These are phyloP conservation scores for Mycotypha africana DNA, from an alignment of 371 early-diverging fungal genomes.

Conservation along the genomic window DNA sequence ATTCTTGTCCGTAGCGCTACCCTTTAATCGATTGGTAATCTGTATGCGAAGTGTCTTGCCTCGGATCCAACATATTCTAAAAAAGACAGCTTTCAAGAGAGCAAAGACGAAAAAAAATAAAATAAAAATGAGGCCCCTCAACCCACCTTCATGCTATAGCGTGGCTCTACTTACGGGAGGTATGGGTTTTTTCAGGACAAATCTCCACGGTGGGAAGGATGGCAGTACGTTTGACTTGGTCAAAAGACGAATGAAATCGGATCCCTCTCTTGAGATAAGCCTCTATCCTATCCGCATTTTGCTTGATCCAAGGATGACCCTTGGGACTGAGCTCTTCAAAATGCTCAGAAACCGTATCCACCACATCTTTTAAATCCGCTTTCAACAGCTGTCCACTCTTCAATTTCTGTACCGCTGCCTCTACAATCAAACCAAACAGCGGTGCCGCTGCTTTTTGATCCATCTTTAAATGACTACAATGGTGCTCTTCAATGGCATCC, in stretches of 20 bases:
- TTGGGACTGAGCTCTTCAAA: conserved; percentile 47
- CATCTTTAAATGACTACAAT: conserved; percentile 37
- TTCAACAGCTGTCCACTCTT: conserved; percentile 33
- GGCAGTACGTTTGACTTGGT: conserved; percentile 8
- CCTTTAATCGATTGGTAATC: conserved; percentile 49
- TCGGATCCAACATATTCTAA: conserved; percentile 52
- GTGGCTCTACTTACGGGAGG: conserved; percentile 22
- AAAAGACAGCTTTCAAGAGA: conserved; percentile 42
- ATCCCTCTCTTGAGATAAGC: conserved; percentile 11
- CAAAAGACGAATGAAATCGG: conserved; percentile 7
- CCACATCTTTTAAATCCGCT: conserved; percentile 51
- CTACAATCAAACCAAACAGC: conserved; percentile 42
- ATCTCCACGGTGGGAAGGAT: conserved; percentile 13
- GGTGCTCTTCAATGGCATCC: conserved; percentile 52
- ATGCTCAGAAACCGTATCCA: conserved; percentile 48
- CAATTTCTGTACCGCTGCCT: conserved; percentile 33
- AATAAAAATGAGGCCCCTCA: too few relatives aligned
- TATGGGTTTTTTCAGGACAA: conserved; percentile 2
- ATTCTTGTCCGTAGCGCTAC: conserved; percentile 48
- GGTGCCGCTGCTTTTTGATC: conserved; percentile 52
- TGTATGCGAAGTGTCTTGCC: conserved; percentile 57
- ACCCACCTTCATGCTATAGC: too few relatives aligned
- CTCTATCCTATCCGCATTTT: conserved; percentile 12
- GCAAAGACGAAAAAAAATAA: conserved; percentile 4
- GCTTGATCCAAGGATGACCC: conserved; percentile 18